Conservation (phyloP, 495 filamentous ascomycete genomes). For the Cercophora sp. region DNA sequence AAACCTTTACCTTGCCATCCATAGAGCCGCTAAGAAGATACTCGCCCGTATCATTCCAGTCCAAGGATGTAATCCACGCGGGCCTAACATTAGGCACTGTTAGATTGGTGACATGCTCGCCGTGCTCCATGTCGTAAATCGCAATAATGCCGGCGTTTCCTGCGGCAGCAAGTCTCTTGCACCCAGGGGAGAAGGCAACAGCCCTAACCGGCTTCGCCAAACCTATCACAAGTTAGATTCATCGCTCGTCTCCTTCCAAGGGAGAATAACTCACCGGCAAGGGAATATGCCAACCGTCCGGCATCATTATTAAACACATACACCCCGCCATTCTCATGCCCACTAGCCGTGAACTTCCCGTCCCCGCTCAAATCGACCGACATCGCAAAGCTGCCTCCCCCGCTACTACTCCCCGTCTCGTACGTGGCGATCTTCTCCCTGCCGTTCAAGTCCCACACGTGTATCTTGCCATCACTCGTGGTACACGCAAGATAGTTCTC, state of each 20-base stretch:
- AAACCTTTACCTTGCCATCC: conserved; percentile 92
- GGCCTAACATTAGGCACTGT: conserved; percentile 54
- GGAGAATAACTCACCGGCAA: conserved; percentile 58
- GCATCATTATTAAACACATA: conserved; percentile 94
- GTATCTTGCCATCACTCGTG: conserved; percentile 77
- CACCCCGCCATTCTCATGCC: conserved; percentile 88
- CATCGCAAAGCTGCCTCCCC: conserved; percentile 65
- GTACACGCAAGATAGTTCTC: conserved; percentile 78
- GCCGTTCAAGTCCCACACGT: conserved; percentile 72
- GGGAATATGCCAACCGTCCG: conserved; percentile 76
- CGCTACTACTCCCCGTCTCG: conserved; percentile 73
- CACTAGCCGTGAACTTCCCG: conserved; percentile 81
- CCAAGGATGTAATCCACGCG: conserved; percentile 82
- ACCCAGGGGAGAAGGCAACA: conserved; percentile 81
- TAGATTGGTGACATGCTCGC: conserved; percentile 86
- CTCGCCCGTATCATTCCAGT: conserved; percentile 93
- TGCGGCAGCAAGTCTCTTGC: conserved; percentile 82
- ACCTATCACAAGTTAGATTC: conserved; percentile 54
- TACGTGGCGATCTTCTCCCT: conserved; percentile 61
- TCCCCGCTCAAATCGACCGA: conserved; percentile 75
- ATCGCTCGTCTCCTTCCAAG: background rate
- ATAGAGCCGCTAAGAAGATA: conserved; percentile 82
- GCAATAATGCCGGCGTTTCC: conserved; percentile 86
- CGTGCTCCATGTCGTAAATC: conserved; percentile 84
- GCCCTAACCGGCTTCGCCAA: conserved; percentile 78